Base-by-base conservation (phyloP, 257 asterid species). In the Lavandula angustifolia region DNA sequence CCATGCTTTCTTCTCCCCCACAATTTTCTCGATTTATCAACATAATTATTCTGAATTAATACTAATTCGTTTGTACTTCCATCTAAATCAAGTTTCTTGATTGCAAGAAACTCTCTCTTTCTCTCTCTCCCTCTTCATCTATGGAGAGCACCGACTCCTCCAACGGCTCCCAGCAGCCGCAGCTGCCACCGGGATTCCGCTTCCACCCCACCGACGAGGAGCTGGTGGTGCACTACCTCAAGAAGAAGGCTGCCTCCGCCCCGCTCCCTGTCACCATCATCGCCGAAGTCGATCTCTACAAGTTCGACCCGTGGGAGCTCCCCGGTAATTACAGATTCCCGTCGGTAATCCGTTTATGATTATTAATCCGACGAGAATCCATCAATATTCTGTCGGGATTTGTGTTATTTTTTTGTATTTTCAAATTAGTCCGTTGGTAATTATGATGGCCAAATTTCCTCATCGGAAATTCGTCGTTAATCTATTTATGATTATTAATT, bases 131-230 rank as follows among this genome's bases (percentile, higher is more conserved):
- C 27, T 22, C 27, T 22, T 22, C 27, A 22, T 22, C 2, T 37
- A 82, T 85, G 89, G 92, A 80, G 42, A 82, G 89, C 74, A 73
- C 75, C 10, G 84, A 82, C 70, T 76, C 83, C 5, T 82, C 92
- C 7, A 70, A 72, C 3, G 78, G 77, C 0, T 66, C 82, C 0
- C 81, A 62, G 58, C 87, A 84, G 66, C 86, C 91, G 10, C 86
- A 78, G 56, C 85, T 85, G 9, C 87, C 85, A 13, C 92, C 92
- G 60, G 89, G 92, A 0, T 82, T 84, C 60, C 81, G 90, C 0
- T 84, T 85, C 80, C 92, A 81, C 54, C 92, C 92, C 6, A 85
- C 92, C 10, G 88, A 85, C 51, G 92, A 85, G 67, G 92, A 85
- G 31, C 79, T 82, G 17, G 82, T 85, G 22, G 84, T 85, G 18